phyloP scores from a whole-genome alignment of 2,329 filamentous ascomycete species.

The Zasmidium cellare region DNA sequence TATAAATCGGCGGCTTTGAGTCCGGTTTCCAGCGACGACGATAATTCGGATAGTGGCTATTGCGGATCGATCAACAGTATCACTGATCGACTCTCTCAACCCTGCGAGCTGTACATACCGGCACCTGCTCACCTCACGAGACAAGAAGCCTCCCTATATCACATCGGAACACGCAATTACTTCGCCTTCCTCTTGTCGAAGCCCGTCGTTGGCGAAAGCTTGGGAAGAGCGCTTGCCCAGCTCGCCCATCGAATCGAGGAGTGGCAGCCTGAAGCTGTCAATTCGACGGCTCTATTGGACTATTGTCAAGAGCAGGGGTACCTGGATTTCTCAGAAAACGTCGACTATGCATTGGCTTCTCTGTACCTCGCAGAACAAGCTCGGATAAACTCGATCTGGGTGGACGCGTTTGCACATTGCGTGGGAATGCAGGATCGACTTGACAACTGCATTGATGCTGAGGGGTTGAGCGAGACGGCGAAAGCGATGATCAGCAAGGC shows the following conservation, averaged over 20 bases:
- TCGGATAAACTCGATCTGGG: slow-evolving; percentile 64
- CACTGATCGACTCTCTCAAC: slow-evolving; percentile 9
- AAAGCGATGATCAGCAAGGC: slow-evolving; percentile 66
- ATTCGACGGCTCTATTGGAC: slow-evolving; percentile 47
- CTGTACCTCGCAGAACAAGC: slow-evolving; percentile 69
- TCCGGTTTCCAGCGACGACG: slow-evolving; percentile 25
- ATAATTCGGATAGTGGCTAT: slow-evolving; percentile 30
- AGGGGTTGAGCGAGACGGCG: slow-evolving; percentile 55
- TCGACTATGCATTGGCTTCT: slow-evolving; percentile 67
- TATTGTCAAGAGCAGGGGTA: slow-evolving; percentile 73
- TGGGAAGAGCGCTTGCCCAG: slow-evolving; percentile 64
- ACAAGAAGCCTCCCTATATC: slow-evolving; percentile 60
- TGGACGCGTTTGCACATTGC: slow-evolving; percentile 74
- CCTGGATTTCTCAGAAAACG: slow-evolving; percentile 63
- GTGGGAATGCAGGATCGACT: slow-evolving; percentile 72
- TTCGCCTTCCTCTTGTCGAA: slow-evolving; percentile 69
- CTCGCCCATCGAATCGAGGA: slow-evolving; percentile 64
- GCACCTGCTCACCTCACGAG: slow-evolving; percentile 57
- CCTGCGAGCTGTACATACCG: slow-evolving; percentile 67
- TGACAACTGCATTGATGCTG: slow-evolving; percentile 58
- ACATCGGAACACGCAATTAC: slow-evolving; percentile 71
- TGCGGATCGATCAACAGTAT: slow-evolving; percentile 14
- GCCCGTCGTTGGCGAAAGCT: slow-evolving; percentile 66
- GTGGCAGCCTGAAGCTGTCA: slow-evolving; percentile 38
- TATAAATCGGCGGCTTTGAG: slow-evolving; percentile 12